Percentiles rank a stretch among this genome's conserved stretches.
Evolutionary conservation across 1,284 basidiomycete species (phyloP).

Genomic region (Melampsora occidentalis): DNA sequence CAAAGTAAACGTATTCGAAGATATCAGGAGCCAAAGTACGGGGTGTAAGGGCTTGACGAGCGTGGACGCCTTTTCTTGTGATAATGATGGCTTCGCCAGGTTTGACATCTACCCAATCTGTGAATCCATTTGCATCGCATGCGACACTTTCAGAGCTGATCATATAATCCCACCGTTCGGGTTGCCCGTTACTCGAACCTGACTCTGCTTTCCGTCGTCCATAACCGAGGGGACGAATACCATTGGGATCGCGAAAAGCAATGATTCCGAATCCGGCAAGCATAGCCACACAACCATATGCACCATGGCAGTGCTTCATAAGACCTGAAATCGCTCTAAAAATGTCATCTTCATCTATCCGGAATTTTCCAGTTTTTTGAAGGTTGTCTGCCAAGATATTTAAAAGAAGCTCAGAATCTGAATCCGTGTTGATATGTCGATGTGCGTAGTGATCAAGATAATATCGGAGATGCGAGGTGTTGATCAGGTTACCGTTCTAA

Average conservation of each 20-base stretch:
- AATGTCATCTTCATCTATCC: constrained; percentile 99
- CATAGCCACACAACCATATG: constrained; percentile 97
- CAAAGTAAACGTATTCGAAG: constrained; percentile 99
- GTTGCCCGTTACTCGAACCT: constrained; percentile 37
- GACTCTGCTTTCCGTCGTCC: constrained; percentile 61
- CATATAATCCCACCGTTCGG: constrained; percentile 67
- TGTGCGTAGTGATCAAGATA: constrained; percentile 96
- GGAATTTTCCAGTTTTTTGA: constrained; percentile 97
- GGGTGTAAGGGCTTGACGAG: constrained; percentile 68
- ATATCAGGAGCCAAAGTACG: constrained; percentile 92
- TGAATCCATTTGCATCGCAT: constrained; percentile 85
- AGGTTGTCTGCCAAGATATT: constrained; percentile 98
- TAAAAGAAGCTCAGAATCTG: constrained; percentile 92
- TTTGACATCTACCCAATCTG: constrained; percentile 87
- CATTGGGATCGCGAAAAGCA: constrained; percentile 98
- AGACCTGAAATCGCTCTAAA: constrained; percentile 87
- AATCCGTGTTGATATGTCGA: constrained; percentile 97
- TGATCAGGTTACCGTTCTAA: constrained; percentile 98
- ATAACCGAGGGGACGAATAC: constrained; percentile 87
- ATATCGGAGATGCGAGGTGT: constrained; percentile 77
- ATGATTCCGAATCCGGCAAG: constrained; percentile 98
- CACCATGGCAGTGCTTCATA: constrained; percentile 84
- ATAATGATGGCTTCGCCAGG: constrained; percentile 94
- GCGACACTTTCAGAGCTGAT: constrained; percentile 96
- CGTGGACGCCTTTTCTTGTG: constrained; percentile 64